Evolutionary conservation across 2,329 filamentous ascomycete species (phyloP).

Genomic region (Phaeosphaeriaceae sp.): DNA sequence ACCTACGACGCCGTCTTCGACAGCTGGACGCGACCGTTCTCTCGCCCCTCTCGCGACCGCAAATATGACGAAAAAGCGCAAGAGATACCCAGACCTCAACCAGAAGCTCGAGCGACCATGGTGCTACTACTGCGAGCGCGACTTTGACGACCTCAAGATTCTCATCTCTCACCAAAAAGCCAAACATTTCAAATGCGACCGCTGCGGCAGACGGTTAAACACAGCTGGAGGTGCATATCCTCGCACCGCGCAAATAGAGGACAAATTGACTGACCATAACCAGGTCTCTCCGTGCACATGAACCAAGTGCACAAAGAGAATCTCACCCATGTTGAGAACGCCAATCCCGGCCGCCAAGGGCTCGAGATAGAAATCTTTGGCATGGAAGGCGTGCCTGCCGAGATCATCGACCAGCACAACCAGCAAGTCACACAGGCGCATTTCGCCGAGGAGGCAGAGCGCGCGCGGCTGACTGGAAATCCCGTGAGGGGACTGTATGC

Average conservation of each 20-base stretch:
- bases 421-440: constrained; percentile 85
- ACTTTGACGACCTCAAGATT: constrained; percentile 97
- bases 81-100: constrained; percentile 83
- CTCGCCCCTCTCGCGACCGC: neutral
- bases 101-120: constrained; percentile 87
- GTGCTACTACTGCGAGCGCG: constrained; percentile 99
- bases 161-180: constrained; percentile 97
- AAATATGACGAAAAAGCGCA: constrained; percentile 76
- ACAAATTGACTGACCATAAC: neutral
- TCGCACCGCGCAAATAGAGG: neutral
- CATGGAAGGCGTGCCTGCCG: constrained; percentile 94
- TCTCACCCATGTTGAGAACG: constrained; percentile 87
- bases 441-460: constrained; percentile 83
- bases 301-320: constrained; percentile 98
- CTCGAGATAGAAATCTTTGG: constrained; percentile 96
- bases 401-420: constrained; percentile 81
- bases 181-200: constrained; percentile 98
- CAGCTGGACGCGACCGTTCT: neutral
- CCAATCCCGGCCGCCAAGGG: constrained; percentile 81
- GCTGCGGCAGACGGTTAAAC: constrained; percentile 86
- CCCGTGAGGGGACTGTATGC: constrained; percentile 64
- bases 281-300: constrained; percentile 94
- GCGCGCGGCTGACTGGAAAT: constrained; percentile 83
- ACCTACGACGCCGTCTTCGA: neutral
- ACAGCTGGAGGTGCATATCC: constrained; percentile 82